Evolutionary conservation across 2,329 filamentous ascomycete genomes (phyloP), one percentile per base, ranked within the genome.

Genomic region (Xylariales sp.): DNA sequence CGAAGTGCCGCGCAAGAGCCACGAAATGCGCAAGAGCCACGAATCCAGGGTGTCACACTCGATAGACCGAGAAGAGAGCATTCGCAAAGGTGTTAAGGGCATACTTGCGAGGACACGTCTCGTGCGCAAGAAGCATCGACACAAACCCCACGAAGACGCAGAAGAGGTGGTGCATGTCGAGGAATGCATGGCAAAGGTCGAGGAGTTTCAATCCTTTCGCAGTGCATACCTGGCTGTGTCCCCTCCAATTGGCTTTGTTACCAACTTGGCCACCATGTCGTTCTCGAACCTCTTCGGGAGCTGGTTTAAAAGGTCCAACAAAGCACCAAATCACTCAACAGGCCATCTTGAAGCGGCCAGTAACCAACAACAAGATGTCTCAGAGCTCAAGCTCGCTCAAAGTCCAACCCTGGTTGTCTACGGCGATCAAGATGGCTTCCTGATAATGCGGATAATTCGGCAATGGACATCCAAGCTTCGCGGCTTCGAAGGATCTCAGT

Each of bases 351-450:
- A 16, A 4, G 25, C 14, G 43, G 20, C 37, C 29, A 27, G 8
- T 8, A 29, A 44, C 20, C 20, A 39, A 27, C 28, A 32, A 14
- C 25, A 29, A 19, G 31, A 44, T n/a, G 19, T 25, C 18, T 68
- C 70, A 2, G 76, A 82, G 42, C 62, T 65, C 38, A 80, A 84
- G 53, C 65, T 86, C 36, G 62, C 77, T 1, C 59, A 63, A 2
- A 72, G 82, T 52, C 70, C 73, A 1, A 84, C 84, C 0, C 59
- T 95, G 24, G 81, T 79, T 1, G 62, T 95, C 0, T 95, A 82
- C 55, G 91, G 90, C 1, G 78, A 83, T 38, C 69, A 75, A 4
- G 90, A 97, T 59, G 64, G 73, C 0, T 94, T 96, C 49, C 82
- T 86, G 1, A 76, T 81, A 1, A 69, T 68, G 3, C 74, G 71